These are phyloP conservation scores for Coffea eugenioides DNA, from an alignment of 257 asterid genomes.

Conservation along the genomic window DNA sequence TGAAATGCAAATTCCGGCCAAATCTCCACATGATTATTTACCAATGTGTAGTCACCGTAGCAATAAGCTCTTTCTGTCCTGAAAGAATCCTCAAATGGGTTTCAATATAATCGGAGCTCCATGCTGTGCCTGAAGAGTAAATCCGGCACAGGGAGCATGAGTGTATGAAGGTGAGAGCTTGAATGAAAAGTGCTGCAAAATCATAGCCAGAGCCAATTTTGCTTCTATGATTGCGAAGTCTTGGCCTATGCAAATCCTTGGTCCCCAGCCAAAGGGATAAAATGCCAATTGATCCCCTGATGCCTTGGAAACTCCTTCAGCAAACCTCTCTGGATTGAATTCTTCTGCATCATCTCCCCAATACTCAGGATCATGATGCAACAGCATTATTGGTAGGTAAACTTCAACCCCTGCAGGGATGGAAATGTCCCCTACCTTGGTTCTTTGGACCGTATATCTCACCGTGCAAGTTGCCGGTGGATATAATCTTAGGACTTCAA, in stretches of 20 bases:
- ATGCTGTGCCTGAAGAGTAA: conserved; percentile 8
- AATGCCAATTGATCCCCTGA: not conserved
- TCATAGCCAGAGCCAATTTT: conserved; percentile 15
- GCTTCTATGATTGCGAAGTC: conserved; percentile 15
- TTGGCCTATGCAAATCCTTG: conserved; percentile 16
- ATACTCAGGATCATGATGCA: not conserved
- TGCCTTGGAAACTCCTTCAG: conserved; percentile 1
- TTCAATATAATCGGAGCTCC: conserved; percentile 12
- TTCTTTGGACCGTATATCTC: not conserved
- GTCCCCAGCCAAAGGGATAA: conserved; percentile 11
- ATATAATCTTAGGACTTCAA: not conserved
- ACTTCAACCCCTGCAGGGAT: not conserved
- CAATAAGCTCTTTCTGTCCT: not conserved
- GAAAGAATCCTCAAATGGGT: not conserved
- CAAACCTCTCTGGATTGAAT: conserved; percentile 5
- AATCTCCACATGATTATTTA: not conserved
- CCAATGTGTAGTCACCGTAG: too few species aligned
- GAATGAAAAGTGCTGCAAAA: conserved; percentile 16
- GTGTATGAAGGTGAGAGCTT: conserved; percentile 10
- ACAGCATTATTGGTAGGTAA: not conserved
- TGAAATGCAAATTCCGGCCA: not conserved
- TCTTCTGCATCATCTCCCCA: conserved; percentile 1
- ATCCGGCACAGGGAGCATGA: conserved; percentile 11
- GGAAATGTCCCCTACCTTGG: not conserved
- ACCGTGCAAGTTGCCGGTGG: not conserved